Base-by-base conservation (phyloP, 176 grass and related monocot species). In the Paspalum vaginatum region DNA sequence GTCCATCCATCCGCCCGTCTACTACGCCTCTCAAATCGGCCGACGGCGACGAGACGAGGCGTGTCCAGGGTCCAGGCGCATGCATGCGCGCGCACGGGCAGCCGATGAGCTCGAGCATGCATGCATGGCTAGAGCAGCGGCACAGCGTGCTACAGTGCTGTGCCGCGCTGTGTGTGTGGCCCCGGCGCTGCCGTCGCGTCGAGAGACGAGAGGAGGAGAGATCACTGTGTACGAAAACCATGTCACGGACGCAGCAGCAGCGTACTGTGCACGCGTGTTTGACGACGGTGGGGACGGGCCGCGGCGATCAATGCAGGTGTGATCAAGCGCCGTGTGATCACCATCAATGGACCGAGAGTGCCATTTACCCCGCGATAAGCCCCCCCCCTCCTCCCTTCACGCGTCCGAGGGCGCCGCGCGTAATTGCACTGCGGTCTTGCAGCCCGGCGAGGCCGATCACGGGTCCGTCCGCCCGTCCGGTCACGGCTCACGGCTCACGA, bases 251-350 rank as follows among this genome's bases (percentile, higher is more conserved):
- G 49, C 9, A 20, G 75, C 44, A n/a, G 32, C 32, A 3, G 1
- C 1, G 32, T 18, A 11, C 51, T 39, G 37, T 38, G 70, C 50
- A 32, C 48, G 47, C 22, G n/a, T 7, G 67, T 12, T 14, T 8
- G 72, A 60, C 74, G 74, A 25, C 45, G 56, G 18, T 13, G 72
- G 20, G 12, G 20, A 11, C 22, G 21, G 40, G 58, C 42, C 16
- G 1, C 16, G 1, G 49, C 8, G 72, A n/a, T 58, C 8, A 61
- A 82, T 76, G 72, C 85, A 77, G 72, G 64, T 17, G 84, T 61
- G n/a, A n/a, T n/a, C n/a, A 64, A 67, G 58, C 84, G 18, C 18
- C 47, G 72, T 77, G 85, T 87, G 85, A 87, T 62, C 56, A 9
- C 65, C 38, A 77, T 87, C 16, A 76, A 82, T 87, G 62, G 14